phyloP scores from a whole-genome alignment of 331 rosid species.

The Malus hybrid region DNA sequence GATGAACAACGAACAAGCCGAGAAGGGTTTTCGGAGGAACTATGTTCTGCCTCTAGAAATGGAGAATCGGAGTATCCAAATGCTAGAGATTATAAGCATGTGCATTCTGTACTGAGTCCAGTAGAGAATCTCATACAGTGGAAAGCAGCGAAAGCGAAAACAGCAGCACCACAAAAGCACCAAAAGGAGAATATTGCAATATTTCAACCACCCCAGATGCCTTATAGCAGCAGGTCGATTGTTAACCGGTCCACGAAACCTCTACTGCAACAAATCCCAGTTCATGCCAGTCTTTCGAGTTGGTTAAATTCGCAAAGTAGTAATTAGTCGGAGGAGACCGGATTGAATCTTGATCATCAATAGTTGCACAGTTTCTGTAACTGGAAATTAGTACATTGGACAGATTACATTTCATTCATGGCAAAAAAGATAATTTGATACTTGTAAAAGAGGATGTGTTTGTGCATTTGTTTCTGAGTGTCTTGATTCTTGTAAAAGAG shows the following conservation, averaged over 20 bases:
- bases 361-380: neutral
- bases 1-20: slow-evolving; percentile 21
- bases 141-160: slow-evolving; percentile 79
- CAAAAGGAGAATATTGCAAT: slow-evolving; percentile 54
- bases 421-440: neutral
- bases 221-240: slow-evolving; percentile 14
- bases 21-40: slow-evolving; percentile 15
- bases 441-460: neutral
- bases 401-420: neutral
- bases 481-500: slow-evolving; percentile 38
- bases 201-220: neutral
- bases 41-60: slow-evolving; percentile 8
- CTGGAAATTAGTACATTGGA: neutral
- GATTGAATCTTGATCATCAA: neutral
- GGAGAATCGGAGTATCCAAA: neutral
- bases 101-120: slow-evolving; percentile 65
- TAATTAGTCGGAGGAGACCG: slow-evolving; percentile 17
- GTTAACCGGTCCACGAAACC: slow-evolving; percentile 38
- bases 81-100: slow-evolving; percentile 15
- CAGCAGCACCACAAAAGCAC: slow-evolving; percentile 33
- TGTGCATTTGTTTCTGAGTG: slow-evolving; percentile 31
- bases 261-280: slow-evolving; percentile 46
- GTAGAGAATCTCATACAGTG: slow-evolving; percentile 78
- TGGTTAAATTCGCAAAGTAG: slow-evolving; percentile 44
- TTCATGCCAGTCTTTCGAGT: slow-evolving; percentile 72